Percentiles rank a stretch among this genome's conserved stretches.
Evolutionary conservation across 306 rosid species (phyloP).

Genomic region (Inga laurina): DNA sequence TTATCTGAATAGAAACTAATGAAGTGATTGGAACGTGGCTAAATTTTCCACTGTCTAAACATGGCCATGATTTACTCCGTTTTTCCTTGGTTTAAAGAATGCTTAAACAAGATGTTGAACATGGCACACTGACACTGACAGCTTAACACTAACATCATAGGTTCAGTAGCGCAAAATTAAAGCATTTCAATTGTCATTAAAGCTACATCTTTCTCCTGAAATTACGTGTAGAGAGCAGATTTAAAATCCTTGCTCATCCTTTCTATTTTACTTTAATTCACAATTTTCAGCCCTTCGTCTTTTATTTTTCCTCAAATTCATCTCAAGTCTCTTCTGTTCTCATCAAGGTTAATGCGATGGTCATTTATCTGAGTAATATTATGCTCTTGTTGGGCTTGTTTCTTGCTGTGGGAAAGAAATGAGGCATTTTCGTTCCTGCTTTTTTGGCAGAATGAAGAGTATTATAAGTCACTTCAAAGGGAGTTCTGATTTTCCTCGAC

Average conservation of each 20-base stretch:
- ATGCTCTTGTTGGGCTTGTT: slow-evolving; percentile 9
- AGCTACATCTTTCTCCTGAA: neutral
- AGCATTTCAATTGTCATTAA: neutral
- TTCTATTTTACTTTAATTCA: neutral
- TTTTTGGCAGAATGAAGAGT: slow-evolving; percentile 78
- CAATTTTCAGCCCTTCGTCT: neutral
- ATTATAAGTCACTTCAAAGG: slow-evolving; percentile 85
- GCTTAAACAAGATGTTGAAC: neutral
- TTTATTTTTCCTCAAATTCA: neutral
- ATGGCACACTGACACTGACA: neutral
- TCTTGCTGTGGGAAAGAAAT: slow-evolving; percentile 24
- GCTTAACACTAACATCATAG: neutral
- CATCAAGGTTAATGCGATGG: slow-evolving; percentile 7
- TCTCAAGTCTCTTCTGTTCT: neutral
- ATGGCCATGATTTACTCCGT: neutral
- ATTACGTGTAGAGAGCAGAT: neutral
- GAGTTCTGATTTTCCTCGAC: slow-evolving; percentile 72
- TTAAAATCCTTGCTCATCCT: slow-evolving; percentile 2
- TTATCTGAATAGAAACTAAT: slow-evolving; percentile 15
- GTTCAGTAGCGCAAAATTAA: neutral
- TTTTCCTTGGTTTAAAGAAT: slow-evolving; percentile 13
- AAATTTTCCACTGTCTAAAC: neutral
- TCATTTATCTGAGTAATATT: slow-evolving; percentile 10
- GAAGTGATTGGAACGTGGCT: neutral
- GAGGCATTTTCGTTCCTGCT: slow-evolving; percentile 27